These are phyloP conservation scores for Combretum micranthum DNA, from an alignment of 345 rosid species.

Conservation along the genomic window DNA sequence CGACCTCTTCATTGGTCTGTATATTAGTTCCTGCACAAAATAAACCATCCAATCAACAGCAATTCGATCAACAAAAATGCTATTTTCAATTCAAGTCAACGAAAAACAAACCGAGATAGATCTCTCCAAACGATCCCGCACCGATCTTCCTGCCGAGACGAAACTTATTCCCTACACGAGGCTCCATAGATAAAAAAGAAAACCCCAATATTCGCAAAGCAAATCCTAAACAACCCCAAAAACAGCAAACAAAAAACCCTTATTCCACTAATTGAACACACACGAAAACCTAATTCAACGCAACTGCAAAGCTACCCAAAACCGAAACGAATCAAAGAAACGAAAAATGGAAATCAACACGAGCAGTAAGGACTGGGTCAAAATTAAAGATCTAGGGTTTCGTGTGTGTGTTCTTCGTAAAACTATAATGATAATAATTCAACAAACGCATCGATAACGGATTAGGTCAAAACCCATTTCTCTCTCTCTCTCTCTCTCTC, in stretches of 20 bases:
- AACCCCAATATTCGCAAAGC: too few species aligned
- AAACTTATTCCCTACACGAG: conserved; percentile 83
- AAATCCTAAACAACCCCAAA: too few species aligned
- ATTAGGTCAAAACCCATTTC: too few species aligned
- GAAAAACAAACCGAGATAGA: conserved; percentile 69
- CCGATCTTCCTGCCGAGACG: conserved; percentile 94
- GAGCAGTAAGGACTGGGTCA: background rate
- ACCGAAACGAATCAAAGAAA: background rate
- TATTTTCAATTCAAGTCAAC: background rate
- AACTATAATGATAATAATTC: too few species aligned
- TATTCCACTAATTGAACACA: background rate
- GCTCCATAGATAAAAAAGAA: conserved; percentile 41
- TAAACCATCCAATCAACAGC: conserved; percentile 9
- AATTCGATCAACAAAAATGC: background rate
- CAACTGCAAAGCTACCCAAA: background rate
- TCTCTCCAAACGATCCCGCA: conserved; percentile 96
- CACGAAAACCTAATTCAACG: background rate
- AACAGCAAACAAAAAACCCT: background rate
- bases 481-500: too few species aligned
- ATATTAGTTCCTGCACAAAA: conserved; percentile 61
- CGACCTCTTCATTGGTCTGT: conserved; percentile 96
- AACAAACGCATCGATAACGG: too few species aligned
- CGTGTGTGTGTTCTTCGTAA: too few species aligned
- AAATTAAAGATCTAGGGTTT: too few species aligned
- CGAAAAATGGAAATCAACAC: background rate